These are phyloP conservation scores for Pyrenula aspistea DNA, from an alignment of 495 filamentous ascomycete genomes.

Conservation along the genomic window DNA sequence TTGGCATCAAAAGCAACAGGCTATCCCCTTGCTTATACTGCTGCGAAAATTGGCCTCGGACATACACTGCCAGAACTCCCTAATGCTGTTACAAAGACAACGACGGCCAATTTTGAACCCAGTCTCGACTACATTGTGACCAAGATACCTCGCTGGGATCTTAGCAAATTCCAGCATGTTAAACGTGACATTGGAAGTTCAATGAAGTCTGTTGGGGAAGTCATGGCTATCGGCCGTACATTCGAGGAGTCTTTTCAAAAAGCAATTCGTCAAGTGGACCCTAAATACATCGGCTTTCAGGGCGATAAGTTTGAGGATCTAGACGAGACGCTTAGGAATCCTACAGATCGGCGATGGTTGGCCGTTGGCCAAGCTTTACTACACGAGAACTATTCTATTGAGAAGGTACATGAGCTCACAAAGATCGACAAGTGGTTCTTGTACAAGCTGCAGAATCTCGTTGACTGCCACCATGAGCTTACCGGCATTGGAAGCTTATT, in stretches of 20 bases:
- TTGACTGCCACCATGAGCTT: constrained; percentile 76
- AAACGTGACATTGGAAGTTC: constrained; percentile 93
- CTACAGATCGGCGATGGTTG: constrained; percentile 90
- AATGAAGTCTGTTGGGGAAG: constrained; percentile 98
- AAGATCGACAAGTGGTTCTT: constrained; percentile 99
- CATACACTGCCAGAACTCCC: constrained; percentile 90
- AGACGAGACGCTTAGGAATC: constrained; percentile 80
- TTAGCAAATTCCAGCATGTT: constrained; percentile 97
- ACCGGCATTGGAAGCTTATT: constrained; percentile 79
- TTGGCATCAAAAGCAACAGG: constrained; percentile 94
- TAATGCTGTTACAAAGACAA: constrained; percentile 96
- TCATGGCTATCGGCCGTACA: constrained; percentile 97
- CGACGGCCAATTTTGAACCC: constrained; percentile 96
- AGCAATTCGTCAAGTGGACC: constrained; percentile 92
- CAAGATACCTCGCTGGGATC: constrained; percentile 95
- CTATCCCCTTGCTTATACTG: constrained; percentile 91
- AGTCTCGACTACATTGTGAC: constrained; percentile 95
- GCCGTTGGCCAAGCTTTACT: constrained; percentile 97
- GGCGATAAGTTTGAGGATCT: constrained; percentile 88
- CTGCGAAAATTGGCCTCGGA: constrained; percentile 91
- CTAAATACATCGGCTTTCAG: constrained; percentile 84
- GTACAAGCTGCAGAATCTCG: constrained; percentile 94
- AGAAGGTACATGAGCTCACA: constrained; percentile 79
- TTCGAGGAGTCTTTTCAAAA: constrained; percentile 99
- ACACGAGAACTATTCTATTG: constrained; percentile 88